These are phyloP conservation scores for Exophiala phaeomuriformis DNA, from an alignment of 2,329 filamentous ascomycete genomes.

Conservation along the genomic window DNA sequence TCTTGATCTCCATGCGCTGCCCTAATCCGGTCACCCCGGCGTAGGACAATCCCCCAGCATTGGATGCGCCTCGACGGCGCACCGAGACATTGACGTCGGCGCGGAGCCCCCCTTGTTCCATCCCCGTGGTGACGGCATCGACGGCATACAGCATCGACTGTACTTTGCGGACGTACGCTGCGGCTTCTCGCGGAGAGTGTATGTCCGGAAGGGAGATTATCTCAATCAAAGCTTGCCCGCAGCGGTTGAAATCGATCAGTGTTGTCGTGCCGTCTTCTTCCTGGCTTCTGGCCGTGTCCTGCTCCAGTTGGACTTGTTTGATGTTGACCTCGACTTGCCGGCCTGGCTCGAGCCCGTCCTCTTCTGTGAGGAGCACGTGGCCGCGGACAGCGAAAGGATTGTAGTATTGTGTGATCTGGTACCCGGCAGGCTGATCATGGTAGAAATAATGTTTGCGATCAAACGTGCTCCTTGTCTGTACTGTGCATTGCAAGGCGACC, in stretches of 20 bases:
- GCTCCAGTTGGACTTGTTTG: slow-evolving; percentile 92
- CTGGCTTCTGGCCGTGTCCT: slow-evolving; percentile 92
- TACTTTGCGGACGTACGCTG: slow-evolving; percentile 80
- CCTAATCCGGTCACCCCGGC: slow-evolving; percentile 59
- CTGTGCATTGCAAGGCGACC: slow-evolving; percentile 69
- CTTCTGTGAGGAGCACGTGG: slow-evolving; percentile 62
- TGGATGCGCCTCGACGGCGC: slow-evolving; percentile 49
- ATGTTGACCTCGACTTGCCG: slow-evolving; percentile 68
- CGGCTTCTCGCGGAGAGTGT: slow-evolving; percentile 77
- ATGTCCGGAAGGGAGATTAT: slow-evolving; percentile 90
- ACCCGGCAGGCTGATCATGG: slow-evolving; percentile 92
- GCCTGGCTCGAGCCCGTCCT: slow-evolving; percentile 68
- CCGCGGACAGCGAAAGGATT: slow-evolving; percentile 63
- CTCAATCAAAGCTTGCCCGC: slow-evolving; percentile 83
- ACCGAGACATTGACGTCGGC: slow-evolving; percentile 96
- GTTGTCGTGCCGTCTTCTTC: slow-evolving; percentile 65
- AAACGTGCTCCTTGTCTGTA: slow-evolving; percentile 73
- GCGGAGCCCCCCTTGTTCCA: slow-evolving; percentile 85
- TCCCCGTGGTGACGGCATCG: slow-evolving; percentile 79
- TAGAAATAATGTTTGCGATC: slow-evolving; percentile 99
- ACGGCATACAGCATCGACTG: slow-evolving; percentile 72
- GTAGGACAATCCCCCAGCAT: slow-evolving; percentile 42
- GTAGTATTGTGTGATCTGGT: slow-evolving; percentile 98
- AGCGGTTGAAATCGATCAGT: slow-evolving; percentile 88
- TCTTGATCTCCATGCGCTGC: slow-evolving; percentile 94